Conservation (phyloP, 345 rosid species). For the Rhodamnia argentea region DNA sequence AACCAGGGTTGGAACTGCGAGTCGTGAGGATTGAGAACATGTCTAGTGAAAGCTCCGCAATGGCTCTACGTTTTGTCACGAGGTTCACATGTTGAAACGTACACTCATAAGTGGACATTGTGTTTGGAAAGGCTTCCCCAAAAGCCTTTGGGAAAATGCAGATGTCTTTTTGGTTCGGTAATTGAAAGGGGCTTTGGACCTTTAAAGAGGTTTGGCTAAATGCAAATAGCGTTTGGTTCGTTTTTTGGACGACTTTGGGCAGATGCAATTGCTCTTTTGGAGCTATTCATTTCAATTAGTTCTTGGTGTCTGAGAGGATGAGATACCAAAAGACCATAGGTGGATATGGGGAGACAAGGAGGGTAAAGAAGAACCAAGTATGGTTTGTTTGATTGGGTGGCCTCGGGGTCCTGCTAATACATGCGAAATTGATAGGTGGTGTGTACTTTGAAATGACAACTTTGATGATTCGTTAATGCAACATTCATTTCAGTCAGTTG, state of each 20-base stretch:
- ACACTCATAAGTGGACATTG: too few species aligned
- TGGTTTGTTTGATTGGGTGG: background rate
- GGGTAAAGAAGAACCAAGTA: background rate
- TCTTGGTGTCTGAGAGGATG: background rate
- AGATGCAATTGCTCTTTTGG: too few species aligned
- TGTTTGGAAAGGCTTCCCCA: too few species aligned
- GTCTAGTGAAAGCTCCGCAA: constrained; percentile 25
- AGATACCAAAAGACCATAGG: background rate
- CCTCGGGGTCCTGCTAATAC: background rate
- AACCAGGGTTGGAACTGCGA: constrained; percentile 8
- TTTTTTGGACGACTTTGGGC: too few species aligned
- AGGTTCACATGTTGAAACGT: constrained; percentile 9
- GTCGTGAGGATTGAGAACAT: constrained; percentile 13
- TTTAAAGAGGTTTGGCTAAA: too few species aligned
- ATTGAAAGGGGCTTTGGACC: too few species aligned
- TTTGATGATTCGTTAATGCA: background rate
- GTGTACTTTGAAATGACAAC: background rate
- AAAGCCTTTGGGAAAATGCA: too few species aligned
- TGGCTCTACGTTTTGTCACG: constrained; percentile 1
- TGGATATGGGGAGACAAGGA: background rate
- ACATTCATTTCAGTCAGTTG: background rate
- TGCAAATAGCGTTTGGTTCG: too few species aligned
- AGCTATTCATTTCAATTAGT: background rate
- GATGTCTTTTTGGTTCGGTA: too few species aligned
- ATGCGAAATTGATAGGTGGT: background rate